A percentile compares a stretch with the other conserved stretches of the same genome.
Conservation (phyloP, 2,329 filamentous ascomycete species). For the Zarea fungicola region DNA sequence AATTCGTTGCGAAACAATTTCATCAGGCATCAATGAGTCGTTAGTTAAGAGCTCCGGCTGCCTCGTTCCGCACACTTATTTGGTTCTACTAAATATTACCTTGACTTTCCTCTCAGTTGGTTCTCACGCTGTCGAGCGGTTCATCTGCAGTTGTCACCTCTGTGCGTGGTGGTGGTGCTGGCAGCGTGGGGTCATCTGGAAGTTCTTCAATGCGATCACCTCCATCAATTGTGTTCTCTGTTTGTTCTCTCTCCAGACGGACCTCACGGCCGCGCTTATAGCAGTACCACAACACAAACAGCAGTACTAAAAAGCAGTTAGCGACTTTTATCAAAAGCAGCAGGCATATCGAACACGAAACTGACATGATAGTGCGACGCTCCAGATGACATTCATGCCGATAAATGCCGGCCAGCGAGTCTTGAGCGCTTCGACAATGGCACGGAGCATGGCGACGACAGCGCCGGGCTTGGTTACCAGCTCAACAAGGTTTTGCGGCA, state of each 20-base stretch:
- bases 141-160: constrained; percentile 10
- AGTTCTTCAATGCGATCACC: constrained; percentile 43
- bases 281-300: constrained; percentile 97
- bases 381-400: constrained; percentile 88
- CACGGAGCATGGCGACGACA: constrained; percentile 75
- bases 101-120: not conserved
- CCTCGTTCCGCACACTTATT: not conserved
- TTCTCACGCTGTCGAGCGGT: not conserved
- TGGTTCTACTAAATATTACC: not conserved
- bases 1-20: not conserved
- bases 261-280: constrained; percentile 89
- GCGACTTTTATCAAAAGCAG: not conserved
- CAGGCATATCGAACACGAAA: constrained; percentile 1
- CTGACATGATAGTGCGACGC: constrained; percentile 80
- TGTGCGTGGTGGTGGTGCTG: constrained; percentile 26
- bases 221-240: constrained; percentile 31
- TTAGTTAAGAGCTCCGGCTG: not conserved
- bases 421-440: constrained; percentile 86
- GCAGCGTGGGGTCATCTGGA: constrained; percentile 41
- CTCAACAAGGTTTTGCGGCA: constrained; percentile 68
- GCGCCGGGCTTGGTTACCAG: constrained; percentile 83
- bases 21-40: constrained; percentile 3
- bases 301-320: constrained; percentile 53
- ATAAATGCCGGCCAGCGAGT: constrained; percentile 85
- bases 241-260: constrained; percentile 60